Conservation (phyloP, 768 basidiomycete genomes). For the Lentinula aciculospora region DNA sequence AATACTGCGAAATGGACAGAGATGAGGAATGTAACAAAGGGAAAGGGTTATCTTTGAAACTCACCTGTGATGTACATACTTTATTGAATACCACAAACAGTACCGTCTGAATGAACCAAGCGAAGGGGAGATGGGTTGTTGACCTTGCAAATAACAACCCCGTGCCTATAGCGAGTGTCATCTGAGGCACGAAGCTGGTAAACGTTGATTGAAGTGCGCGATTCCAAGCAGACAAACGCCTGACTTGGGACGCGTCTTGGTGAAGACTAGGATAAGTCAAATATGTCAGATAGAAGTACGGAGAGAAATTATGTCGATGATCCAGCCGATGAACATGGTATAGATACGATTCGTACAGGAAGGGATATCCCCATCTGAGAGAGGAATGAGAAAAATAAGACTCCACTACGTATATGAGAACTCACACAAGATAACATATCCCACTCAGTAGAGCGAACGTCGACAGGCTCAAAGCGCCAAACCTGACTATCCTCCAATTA, state of each 20-base stretch:
- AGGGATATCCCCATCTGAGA: slow-evolving; percentile 88
- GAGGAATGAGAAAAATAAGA: neutral
- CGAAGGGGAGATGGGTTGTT: slow-evolving; percentile 60
- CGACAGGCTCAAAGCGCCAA: slow-evolving; percentile 60
- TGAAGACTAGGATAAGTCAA: slow-evolving; percentile 60
- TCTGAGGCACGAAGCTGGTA: slow-evolving; percentile 81
- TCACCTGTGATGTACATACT: slow-evolving; percentile 94
- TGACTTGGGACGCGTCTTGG: slow-evolving; percentile 8
- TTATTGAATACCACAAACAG: slow-evolving; percentile 96
- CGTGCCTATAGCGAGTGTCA: slow-evolving; percentile 60
- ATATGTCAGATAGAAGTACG: slow-evolving; percentile 95
- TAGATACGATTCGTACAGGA: slow-evolving; percentile 87
- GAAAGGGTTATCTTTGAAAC: slow-evolving; percentile 10
- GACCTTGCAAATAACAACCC: slow-evolving; percentile 68
- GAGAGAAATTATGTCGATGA: slow-evolving; percentile 97
- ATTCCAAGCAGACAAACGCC: neutral
- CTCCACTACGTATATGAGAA: slow-evolving; percentile 12
- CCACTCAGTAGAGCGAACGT: slow-evolving; percentile 62
- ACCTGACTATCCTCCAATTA: slow-evolving; percentile 51
- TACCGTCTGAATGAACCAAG: slow-evolving; percentile 90
- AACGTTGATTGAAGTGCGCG: slow-evolving; percentile 61
- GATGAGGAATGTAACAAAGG: neutral
- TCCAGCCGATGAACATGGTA: slow-evolving; percentile 91
- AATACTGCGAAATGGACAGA: slow-evolving; percentile 59
- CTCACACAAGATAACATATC: slow-evolving; percentile 73